Evolutionary conservation across 768 basidiomycete species (phyloP).

Genomic region (Lentinula sp.): DNA sequence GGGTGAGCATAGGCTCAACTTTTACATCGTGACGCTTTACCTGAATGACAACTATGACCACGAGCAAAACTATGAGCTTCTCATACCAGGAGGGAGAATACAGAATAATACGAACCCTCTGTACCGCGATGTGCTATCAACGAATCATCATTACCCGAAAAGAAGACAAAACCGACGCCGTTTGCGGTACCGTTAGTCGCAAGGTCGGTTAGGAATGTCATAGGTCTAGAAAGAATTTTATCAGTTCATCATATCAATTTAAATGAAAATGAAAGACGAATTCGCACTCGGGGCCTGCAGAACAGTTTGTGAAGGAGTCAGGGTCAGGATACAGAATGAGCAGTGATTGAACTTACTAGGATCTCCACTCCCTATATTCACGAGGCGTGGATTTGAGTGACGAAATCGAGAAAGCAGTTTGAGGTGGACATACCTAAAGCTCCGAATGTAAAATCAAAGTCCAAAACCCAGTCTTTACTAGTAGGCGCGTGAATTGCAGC

Average conservation of each 20-base stretch:
- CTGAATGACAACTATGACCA: slow-evolving; percentile 27
- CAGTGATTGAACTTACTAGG: background rate
- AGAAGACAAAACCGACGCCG: slow-evolving; percentile 32
- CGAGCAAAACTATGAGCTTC: too few relatives aligned
- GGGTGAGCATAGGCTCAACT: background rate
- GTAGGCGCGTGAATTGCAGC: slow-evolving; percentile 43
- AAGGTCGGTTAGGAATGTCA: slow-evolving; percentile 39
- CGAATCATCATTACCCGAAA: slow-evolving; percentile 45
- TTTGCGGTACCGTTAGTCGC: slow-evolving; percentile 35
- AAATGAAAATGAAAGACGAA: background rate
- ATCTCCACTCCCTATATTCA: background rate
- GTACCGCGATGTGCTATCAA: slow-evolving; percentile 41
- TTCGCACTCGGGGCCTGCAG: slow-evolving; percentile 16
- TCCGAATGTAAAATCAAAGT: slow-evolving; percentile 17
- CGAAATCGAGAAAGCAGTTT: background rate
- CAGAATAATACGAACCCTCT: slow-evolving; percentile 24
- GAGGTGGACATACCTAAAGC: background rate
- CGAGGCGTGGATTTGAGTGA: background rate
- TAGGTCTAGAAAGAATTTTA: slow-evolving; percentile 24
- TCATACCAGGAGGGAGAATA: background rate
- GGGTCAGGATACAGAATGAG: background rate
- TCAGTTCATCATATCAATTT: too few relatives aligned
- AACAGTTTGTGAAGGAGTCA: background rate
- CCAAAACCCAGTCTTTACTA: slow-evolving; percentile 29
- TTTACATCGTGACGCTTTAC: slow-evolving; percentile 14